Conservation (phyloP, 768 basidiomycete species). For the Boletus fagicola region DNA sequence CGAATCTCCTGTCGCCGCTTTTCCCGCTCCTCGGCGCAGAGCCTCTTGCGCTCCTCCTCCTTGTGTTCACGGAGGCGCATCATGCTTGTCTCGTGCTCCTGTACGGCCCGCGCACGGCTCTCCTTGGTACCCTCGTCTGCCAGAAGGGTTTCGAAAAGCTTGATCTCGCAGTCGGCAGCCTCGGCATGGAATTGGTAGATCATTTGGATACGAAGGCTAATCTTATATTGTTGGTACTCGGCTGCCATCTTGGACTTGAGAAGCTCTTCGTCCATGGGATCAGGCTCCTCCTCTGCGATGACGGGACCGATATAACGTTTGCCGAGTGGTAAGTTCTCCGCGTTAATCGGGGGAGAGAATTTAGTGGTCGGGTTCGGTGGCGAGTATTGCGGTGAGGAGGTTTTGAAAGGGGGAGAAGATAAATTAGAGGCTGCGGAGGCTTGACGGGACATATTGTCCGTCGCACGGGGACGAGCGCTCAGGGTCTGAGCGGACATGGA, state of each 20-base stretch:
- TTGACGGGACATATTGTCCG: constrained; percentile 32
- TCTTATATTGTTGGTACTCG: constrained; percentile 32
- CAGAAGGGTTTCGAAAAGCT: constrained; percentile 29
- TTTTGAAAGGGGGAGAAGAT: constrained; percentile 22
- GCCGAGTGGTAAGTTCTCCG: constrained; percentile 23
- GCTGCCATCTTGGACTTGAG: constrained; percentile 35
- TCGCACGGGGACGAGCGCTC: constrained; percentile 26
- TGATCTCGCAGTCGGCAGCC: constrained; percentile 31
- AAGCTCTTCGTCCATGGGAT: constrained; percentile 28
- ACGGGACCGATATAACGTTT: constrained; percentile 36
- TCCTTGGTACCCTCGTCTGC: constrained; percentile 30
- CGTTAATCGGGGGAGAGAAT: constrained; percentile 25
- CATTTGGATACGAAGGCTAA: constrained; percentile 35
- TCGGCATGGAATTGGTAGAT: constrained; percentile 33
- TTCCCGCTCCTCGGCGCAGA: constrained; percentile 30
- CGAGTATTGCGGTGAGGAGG: constrained; percentile 27
- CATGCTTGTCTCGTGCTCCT: constrained; percentile 34
- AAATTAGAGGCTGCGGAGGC: constrained; percentile 25
- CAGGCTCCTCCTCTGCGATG: constrained; percentile 28
- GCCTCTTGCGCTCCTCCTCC: constrained; percentile 32
- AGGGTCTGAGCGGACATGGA: constrained; percentile 11
- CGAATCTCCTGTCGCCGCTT: constrained; percentile 22
- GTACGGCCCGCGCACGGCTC: constrained; percentile 28
- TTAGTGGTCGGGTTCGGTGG: constrained; percentile 24
- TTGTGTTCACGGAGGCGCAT: constrained; percentile 34